A percentile compares a stretch with the other conserved stretches of the same genome.
phyloP scores from a whole-genome alignment of 2,329 filamentous ascomycete genomes.

The Lachnellula occidentalis region DNA sequence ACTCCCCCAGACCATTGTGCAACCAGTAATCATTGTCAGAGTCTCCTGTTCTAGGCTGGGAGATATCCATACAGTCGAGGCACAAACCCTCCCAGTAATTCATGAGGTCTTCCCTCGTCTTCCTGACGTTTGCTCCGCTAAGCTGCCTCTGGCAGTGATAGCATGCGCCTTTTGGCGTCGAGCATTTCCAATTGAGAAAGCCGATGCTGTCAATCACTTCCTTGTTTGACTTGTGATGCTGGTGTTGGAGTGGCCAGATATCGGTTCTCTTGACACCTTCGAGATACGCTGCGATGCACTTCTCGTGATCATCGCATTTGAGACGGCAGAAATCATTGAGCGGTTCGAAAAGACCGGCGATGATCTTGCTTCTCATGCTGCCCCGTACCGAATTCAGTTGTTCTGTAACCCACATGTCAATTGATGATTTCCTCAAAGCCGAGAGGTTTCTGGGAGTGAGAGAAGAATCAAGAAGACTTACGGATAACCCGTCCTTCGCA shows the following conservation, averaged over 20 bases:
- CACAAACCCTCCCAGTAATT: constrained; percentile 10
- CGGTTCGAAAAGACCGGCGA: constrained; percentile 1
- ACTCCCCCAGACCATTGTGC: neutral
- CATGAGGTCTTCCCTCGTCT: neutral
- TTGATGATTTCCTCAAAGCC: too few species aligned
- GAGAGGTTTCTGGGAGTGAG: too few species aligned
- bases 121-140: neutral
- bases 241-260: neutral
- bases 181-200: constrained; percentile 4
- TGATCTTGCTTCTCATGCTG: constrained; percentile 3
- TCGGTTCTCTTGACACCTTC: neutral
- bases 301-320: neutral
- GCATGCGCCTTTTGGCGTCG: constrained; percentile 1
- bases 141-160: neutral
- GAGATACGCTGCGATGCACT: neutral
- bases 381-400: constrained; percentile 2
- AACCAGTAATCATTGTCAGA: neutral
- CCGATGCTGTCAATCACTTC: neutral
- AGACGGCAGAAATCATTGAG: neutral
- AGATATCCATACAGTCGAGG: constrained; percentile 6
- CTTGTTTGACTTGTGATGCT: constrained; percentile 3
- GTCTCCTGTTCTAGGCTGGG: neutral
- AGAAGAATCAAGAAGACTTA: neutral
- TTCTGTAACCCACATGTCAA: neutral
- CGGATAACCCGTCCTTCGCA: neutral